phyloP scores from a whole-genome alignment of 1,284 basidiomycete genomes.

The Grifola frondosa region DNA sequence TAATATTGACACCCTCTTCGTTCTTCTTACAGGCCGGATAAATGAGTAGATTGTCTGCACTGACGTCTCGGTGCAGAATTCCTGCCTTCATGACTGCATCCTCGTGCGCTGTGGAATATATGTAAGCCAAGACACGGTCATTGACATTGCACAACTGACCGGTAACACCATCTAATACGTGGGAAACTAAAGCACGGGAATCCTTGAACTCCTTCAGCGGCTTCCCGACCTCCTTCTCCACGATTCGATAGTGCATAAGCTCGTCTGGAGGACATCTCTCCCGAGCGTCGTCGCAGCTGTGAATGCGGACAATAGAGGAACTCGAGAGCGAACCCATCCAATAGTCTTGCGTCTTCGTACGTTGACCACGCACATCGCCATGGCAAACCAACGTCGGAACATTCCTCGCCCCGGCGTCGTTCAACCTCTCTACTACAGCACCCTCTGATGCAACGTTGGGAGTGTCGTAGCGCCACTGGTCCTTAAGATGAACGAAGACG shows the following conservation, averaged over 20 bases:
- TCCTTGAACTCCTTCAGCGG: slow-evolving; percentile 7
- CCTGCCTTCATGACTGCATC: slow-evolving; percentile 3
- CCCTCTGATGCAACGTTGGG: slow-evolving; percentile 3
- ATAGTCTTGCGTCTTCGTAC: not conserved
- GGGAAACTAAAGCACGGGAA: not conserved
- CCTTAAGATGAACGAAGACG: slow-evolving; percentile 7
- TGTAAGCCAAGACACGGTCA: not conserved
- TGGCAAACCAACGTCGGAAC: slow-evolving; percentile 7
- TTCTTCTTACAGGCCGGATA: not conserved
- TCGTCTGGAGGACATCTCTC: slow-evolving; percentile 1
- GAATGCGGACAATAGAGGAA: too few species aligned
- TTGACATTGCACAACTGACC: not conserved
- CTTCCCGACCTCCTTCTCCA: slow-evolving; percentile 20
- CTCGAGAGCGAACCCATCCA: too few species aligned
- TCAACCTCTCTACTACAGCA: slow-evolving; percentile 1
- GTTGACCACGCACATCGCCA: slow-evolving; percentile 5
- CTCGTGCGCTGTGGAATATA: slow-evolving; percentile 4
- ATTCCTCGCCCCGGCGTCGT: not conserved
- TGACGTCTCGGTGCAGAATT: slow-evolving; percentile 13
- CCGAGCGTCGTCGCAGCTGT: too few species aligned
- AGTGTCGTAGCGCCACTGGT: slow-evolving; percentile 4
- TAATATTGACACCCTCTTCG: not conserved
- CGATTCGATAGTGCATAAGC: slow-evolving; percentile 14
- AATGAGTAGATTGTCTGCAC: slow-evolving; percentile 12
- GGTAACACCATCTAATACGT: not conserved